Conservation (phyloP, 345 rosid genomes). For the Syzygium aqueum region DNA sequence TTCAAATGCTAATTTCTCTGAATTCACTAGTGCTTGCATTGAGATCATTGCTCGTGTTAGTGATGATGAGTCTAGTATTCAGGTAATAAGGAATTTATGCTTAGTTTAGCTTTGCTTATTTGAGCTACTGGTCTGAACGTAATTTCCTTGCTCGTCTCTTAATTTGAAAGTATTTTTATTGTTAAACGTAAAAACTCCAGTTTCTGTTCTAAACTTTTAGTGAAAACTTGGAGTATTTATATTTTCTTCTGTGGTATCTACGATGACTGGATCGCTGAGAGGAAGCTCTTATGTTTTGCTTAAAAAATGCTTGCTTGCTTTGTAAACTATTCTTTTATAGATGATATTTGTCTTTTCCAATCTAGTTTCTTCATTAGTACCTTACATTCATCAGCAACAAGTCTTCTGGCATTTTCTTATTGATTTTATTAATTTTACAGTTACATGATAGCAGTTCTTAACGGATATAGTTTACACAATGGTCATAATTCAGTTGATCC, state of each 20-base stretch:
- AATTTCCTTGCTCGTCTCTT: not conserved
- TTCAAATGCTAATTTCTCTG: constrained; percentile 74
- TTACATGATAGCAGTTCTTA: not conserved
- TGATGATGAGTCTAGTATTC: constrained; percentile 95
- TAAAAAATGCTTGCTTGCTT: not conserved
- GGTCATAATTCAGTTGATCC: not conserved
- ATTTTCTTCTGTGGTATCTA: not conserved
- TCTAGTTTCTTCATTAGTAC: not conserved
- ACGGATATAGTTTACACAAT: not conserved
- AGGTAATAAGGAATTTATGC: constrained; percentile 40
- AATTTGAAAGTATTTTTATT: not conserved
- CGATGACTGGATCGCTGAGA: not conserved
- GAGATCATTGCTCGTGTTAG: constrained; percentile 92
- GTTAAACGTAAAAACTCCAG: not conserved
- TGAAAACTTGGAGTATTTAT: not conserved
- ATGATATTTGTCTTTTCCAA: not conserved
- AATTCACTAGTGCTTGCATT: constrained; percentile 78
- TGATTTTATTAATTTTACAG: not conserved
- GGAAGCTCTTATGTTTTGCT: not conserved
- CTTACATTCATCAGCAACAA: not conserved
- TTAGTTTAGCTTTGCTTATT: not conserved
- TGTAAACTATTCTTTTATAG: not conserved
- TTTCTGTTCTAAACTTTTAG: not conserved
- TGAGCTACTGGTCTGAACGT: not conserved
- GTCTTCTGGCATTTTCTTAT: not conserved